Percentiles rank a stretch among this genome's conserved stretches.
These are phyloP conservation scores for Xylaria sp. DNA, from an alignment of 2,329 filamentous ascomycete genomes.

Conservation along the genomic window DNA sequence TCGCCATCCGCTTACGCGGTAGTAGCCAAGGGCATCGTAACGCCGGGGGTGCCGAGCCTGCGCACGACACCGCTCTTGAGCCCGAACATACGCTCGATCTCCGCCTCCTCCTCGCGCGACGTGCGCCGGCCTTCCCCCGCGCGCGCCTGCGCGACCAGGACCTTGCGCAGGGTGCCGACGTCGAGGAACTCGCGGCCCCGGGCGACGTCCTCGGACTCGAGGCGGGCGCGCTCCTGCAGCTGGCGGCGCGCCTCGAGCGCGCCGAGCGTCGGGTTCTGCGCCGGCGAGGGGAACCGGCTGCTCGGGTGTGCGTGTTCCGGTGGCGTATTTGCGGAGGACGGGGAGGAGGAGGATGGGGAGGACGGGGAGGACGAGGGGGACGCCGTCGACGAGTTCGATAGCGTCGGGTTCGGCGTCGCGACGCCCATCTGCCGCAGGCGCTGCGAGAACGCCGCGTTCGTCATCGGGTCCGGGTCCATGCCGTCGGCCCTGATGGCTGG, in stretches of 20 bases:
- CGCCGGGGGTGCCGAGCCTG: constrained; percentile 46
- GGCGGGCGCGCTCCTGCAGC: constrained; percentile 47
- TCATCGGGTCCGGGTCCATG: constrained; percentile 44
- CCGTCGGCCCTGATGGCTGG: constrained; percentile 46
- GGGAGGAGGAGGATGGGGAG: constrained; percentile 12
- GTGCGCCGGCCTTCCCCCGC: no score
- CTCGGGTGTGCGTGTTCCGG: constrained; percentile 17
- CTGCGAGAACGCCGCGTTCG: constrained; percentile 50
- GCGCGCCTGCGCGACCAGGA: constrained; percentile 46
- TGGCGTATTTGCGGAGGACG: constrained; percentile 19
- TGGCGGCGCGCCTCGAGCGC: constrained; percentile 52
- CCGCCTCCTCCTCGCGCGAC: constrained; percentile 38
- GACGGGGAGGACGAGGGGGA: constrained; percentile 8
- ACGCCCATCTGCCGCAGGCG: constrained; percentile 59
- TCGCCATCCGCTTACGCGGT: background rate
- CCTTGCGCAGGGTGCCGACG: constrained; percentile 50
- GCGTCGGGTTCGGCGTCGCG: constrained; percentile 56
- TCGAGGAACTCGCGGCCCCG: constrained; percentile 51
- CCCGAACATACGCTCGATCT: constrained; percentile 51
- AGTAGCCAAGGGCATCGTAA: constrained; percentile 42
- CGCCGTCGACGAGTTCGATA: constrained; percentile 55
- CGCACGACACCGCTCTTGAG: constrained; percentile 50
- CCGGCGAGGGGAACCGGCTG: constrained; percentile 25
- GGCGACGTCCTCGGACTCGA: constrained; percentile 48
- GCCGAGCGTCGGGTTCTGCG: constrained; percentile 50